phyloP scores from a whole-genome alignment of 2,329 filamentous ascomycete genomes.

The Cryoendolithus antarcticus region DNA sequence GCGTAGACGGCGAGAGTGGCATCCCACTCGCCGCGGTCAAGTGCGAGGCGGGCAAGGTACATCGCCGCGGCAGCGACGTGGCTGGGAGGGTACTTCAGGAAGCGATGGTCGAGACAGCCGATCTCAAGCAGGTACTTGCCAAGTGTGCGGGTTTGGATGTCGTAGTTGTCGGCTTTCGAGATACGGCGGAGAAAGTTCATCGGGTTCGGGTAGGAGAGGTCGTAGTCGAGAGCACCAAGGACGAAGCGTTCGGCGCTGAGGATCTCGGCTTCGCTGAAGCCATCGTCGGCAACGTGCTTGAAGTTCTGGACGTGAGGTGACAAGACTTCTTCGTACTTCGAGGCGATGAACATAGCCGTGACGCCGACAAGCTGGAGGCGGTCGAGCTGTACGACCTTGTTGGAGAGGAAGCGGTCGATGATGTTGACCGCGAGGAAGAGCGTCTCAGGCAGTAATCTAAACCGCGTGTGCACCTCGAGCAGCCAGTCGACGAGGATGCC shows the following conservation, averaged over 20 bases:
- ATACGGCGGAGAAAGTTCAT: conserved; percentile 99
- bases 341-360: conserved; percentile 98
- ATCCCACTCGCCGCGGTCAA: conserved; percentile 88
- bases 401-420: conserved; percentile 92
- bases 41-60: conserved; percentile 83
- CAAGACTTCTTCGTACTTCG: conserved; percentile 96
- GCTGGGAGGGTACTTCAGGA: conserved; percentile 80
- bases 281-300: conserved; percentile 90
- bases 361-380: conserved; percentile 93
- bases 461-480: conserved; percentile 94
- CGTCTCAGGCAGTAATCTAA: conserved; percentile 89
- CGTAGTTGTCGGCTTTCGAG: conserved; percentile 98
- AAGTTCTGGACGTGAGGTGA: conserved; percentile 97
- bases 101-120: conserved; percentile 84
- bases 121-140: conserved; percentile 98
- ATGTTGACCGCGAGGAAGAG: conserved; percentile 96
- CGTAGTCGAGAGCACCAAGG: conserved; percentile 81
- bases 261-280: conserved; percentile 90
- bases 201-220: conserved; percentile 95
- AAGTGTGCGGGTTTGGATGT: conserved; percentile 92
- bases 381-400: conserved; percentile 90
- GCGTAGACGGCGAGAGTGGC: conserved; percentile 79
- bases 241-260: conserved; percentile 91
- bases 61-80: conserved; percentile 86
- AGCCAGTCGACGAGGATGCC: conserved; percentile 97